Conservation (phyloP, 1,139 yeast genomes). For the Taiozyma sp. region DNA sequence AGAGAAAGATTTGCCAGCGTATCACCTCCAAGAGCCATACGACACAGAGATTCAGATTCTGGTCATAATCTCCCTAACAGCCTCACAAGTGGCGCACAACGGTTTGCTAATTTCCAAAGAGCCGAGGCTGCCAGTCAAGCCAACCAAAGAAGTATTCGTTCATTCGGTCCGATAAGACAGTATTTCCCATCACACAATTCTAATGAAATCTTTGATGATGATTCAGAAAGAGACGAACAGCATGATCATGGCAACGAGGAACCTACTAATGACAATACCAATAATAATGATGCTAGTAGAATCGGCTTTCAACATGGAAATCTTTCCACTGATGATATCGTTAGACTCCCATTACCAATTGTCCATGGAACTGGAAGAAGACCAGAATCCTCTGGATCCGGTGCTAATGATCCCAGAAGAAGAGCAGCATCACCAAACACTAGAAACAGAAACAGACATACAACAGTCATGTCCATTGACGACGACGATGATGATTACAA, state of each 20-base stretch:
- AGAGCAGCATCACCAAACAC: neutral
- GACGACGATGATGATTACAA: neutral
- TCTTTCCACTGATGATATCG: neutral
- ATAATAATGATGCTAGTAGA: slow-evolving; percentile 24
- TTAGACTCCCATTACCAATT: neutral
- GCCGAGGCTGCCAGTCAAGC: neutral
- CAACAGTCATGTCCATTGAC: neutral
- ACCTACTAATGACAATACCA: slow-evolving; percentile 25
- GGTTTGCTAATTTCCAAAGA: neutral
- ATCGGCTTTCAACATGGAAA: neutral
- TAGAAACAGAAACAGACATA: neutral
- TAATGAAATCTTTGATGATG: slow-evolving; percentile 33
- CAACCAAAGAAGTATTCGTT: neutral
- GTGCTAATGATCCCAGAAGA: neutral
- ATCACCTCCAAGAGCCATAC: neutral
- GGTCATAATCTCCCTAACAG: neutral
- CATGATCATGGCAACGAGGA: slow-evolving; percentile 29
- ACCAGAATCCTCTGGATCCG: neutral
- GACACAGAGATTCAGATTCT: neutral
- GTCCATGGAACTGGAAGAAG: neutral
- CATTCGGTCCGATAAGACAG: neutral
- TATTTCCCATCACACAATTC: neutral
- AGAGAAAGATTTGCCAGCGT: slow-evolving; percentile 1
- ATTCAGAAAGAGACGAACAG: slow-evolving; percentile 43
- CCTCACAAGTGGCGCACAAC: neutral